Conservation (phyloP, 140 eudicot species). For the Anethum foeniculum region DNA sequence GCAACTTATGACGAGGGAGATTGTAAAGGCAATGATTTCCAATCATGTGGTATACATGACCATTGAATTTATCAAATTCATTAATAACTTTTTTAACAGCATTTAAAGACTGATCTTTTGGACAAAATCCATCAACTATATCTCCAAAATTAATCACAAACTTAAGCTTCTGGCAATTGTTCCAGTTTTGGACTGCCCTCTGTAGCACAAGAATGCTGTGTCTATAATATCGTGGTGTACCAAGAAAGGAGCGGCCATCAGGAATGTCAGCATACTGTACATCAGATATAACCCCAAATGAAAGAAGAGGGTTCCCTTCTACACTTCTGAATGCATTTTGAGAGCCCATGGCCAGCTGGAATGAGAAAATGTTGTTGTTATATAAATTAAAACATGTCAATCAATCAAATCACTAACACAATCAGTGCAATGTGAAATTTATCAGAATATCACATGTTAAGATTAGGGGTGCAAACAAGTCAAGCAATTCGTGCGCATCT, state of each 20-base stretch:
- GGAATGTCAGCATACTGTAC: conserved; percentile 98
- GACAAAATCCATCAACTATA: conserved; percentile 84
- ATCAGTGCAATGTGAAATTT: neutral
- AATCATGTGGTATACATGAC: conserved; percentile 80
- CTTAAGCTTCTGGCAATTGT: conserved; percentile 39
- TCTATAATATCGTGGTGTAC: conserved; percentile 82
- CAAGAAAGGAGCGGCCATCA: conserved; percentile 77
- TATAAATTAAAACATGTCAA: neutral
- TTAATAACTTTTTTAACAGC: conserved; percentile 46
- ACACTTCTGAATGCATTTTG: conserved; percentile 35
- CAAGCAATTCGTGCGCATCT: neutral
- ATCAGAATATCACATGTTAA: neutral
- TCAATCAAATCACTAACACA: neutral
- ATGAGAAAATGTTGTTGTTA: conserved; percentile 8
- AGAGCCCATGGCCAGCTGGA: conserved; percentile 35
- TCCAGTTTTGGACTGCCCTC: conserved; percentile 72
- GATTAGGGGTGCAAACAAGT: neutral
- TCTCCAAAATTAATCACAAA: conserved; percentile 78
- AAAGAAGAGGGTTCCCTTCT: conserved; percentile 61
- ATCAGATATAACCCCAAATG: conserved; percentile 94
- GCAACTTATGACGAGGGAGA: conserved; percentile 76
- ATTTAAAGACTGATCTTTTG: conserved; percentile 65
- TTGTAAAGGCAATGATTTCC: conserved; percentile 98
- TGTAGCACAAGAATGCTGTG: conserved; percentile 77
- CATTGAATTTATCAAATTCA: conserved; percentile 61